Conservation (phyloP, 805 yeast species). For the Yarrowia sp. region DNA sequence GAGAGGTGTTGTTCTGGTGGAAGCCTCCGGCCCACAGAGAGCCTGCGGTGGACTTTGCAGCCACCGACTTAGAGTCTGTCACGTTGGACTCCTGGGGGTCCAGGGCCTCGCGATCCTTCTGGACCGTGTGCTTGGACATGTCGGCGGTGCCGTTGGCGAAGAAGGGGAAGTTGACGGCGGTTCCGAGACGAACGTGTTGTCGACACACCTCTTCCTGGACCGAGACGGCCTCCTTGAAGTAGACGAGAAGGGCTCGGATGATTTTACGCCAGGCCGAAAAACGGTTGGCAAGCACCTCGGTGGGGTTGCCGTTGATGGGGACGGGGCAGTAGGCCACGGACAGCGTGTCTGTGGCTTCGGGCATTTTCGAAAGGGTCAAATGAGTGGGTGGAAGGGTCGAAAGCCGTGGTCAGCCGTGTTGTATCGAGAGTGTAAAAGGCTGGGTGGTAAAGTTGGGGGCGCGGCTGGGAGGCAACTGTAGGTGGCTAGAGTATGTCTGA, state of each 20-base stretch:
- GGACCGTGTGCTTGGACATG: conserved; percentile 7
- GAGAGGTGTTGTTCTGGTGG: background rate
- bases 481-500: too few species aligned
- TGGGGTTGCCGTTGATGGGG: conserved; percentile 47
- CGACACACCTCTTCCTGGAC: conserved; percentile 87
- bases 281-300: conserved; percentile 78
- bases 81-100: conserved; percentile 13
- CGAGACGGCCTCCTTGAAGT: conserved; percentile 72
- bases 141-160: conserved; percentile 39
- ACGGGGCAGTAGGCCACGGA: conserved; percentile 19
- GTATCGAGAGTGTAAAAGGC: background rate
- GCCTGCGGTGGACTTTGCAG: conserved; percentile 13
- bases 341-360: background rate
- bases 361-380: too few species aligned
- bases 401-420: background rate
- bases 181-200: conserved; percentile 75
- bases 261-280: conserved; percentile 84
- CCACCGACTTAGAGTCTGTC: conserved; percentile 25
- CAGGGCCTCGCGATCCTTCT: conserved; percentile 14
- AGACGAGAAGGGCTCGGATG: conserved; percentile 67
- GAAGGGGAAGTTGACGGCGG: conserved; percentile 62
- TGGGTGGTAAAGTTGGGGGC: background rate
- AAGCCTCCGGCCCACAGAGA: conserved; percentile 16
- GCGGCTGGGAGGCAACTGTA: conserved; percentile 6
- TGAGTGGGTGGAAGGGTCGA: too few species aligned